Base-by-base conservation (phyloP, 2,329 filamentous ascomycete genomes). In the Nemania serpens region DNA sequence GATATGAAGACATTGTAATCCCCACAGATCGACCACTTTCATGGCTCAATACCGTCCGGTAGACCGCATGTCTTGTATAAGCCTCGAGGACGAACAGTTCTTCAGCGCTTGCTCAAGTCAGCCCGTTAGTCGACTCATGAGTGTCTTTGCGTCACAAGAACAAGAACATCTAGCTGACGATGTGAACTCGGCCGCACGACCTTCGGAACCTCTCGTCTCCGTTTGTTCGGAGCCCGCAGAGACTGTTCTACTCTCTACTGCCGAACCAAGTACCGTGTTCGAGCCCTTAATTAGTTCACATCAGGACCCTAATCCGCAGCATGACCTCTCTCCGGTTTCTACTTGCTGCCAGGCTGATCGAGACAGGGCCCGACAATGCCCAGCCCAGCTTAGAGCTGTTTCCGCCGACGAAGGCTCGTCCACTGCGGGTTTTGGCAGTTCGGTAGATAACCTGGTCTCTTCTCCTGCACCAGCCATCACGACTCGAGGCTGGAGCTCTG, bases 91-190 rank as follows among this genome's bases (percentile, higher is more conserved):
- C 42, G 69, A 71, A 20, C 55, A 62, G 17, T 71, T 73, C 58
- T 69, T 68, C 61, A 69, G 67, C 36, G 69, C 71, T 29, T 64
- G 56, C 6, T 64, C 70, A 5, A 72, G 63, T 36, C 67, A 60
- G 5, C 43, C 63, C 20, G 48, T 49, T n/a, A 71, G 66, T 25
- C 67, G 62, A 33, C 64, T 66, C 47, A 63, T 63, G 42, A 71
- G 67, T 20, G 48, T 66, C 36, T 51, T 59, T 25, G 13, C 49
- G 29, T 33, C 62, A 29, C 51, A 64, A 15, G 60, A 61, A 20
- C 49, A 57, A 4, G 59, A 62, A 4, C 54, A 59, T 3, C 20
- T 62, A 7, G 33, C 58, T 17, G 63, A 64, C 3, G 42, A 62
- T 20, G 29, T 41, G n/a, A 62, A 46, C 9, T 41, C 57, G 2